phyloP scores from a whole-genome alignment of 164 flowering plant genomes.

The Aristolochia contorta region DNA sequence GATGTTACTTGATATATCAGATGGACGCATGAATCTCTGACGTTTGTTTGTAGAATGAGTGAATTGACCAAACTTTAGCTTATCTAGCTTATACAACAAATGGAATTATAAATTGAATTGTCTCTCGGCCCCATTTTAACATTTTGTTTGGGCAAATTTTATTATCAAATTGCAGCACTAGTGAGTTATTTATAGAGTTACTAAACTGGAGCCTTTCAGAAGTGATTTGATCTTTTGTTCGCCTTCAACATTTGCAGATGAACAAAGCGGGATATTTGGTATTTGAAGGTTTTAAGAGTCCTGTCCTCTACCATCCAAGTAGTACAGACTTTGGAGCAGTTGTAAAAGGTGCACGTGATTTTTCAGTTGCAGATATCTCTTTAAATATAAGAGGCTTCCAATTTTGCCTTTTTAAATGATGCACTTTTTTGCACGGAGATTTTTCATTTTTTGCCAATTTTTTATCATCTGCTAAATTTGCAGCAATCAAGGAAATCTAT shows the following conservation, averaged over 20 bases:
- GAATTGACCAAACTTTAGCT: not conserved
- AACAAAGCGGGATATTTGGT: constrained; percentile 35
- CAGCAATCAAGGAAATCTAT: constrained; percentile 51
- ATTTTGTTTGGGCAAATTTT: not conserved
- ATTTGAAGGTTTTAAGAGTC: constrained; percentile 38
- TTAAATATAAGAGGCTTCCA: not conserved
- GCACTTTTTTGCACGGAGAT: too few species aligned
- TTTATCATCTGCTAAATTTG: constrained; percentile 8
- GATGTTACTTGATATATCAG: not conserved
- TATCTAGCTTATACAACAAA: too few species aligned
- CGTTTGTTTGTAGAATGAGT: not conserved
- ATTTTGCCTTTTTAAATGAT: not conserved
- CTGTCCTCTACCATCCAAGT: constrained; percentile 25
- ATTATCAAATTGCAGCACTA: not conserved
- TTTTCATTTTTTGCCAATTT: not conserved
- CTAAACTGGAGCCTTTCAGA: not conserved
- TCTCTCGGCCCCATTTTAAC: not conserved
- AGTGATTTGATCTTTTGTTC: not conserved
- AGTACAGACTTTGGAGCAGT: constrained; percentile 31
- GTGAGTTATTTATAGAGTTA: not conserved
- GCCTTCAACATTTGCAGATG: constrained; percentile 33
- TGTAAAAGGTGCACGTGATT: constrained; percentile 30
- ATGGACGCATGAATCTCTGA: not conserved
- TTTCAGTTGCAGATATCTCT: not conserved
- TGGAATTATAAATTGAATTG: too few species aligned